Evolutionary conservation across 108 stramenopile species (phyloP).

Genomic region (Cyclotella cryptica): DNA sequence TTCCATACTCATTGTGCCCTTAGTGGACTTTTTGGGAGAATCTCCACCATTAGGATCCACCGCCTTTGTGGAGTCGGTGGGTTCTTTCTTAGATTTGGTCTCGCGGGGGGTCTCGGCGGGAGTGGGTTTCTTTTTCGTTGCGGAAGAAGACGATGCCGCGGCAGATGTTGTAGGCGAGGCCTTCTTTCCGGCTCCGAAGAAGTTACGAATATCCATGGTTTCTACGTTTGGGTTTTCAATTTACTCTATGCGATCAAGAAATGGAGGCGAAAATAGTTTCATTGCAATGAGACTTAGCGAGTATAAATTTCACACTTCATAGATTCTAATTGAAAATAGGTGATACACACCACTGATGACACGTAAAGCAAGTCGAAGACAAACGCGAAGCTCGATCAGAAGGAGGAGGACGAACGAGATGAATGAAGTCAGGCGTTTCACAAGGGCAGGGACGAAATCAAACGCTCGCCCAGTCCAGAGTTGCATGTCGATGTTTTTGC

Average conservation of each 20-base stretch:
- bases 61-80: neutral
- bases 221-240: neutral
- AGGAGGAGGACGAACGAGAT: no score
- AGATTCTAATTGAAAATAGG: no score
- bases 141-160: neutral
- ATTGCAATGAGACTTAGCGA: no score
- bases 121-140: conserved; percentile 6
- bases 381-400: no score
- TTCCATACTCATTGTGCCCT: neutral
- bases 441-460: no score
- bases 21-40: neutral
- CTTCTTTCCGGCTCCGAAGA: conserved; percentile 44
- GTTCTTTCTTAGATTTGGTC: neutral
- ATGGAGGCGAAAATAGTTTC: neutral
- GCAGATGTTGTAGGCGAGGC: neutral
- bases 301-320: no score
- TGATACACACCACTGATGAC: no score
- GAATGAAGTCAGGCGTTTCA: no score
- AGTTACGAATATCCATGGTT: conserved; percentile 60
- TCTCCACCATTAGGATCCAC: neutral
- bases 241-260: neutral
- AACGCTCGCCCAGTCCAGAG: no score
- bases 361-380: no score
- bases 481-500: no score
- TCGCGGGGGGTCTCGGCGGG: neutral